Evolutionary conservation across 2,329 filamentous ascomycete genomes (phyloP).

Genomic region (Cercospora sp.): DNA sequence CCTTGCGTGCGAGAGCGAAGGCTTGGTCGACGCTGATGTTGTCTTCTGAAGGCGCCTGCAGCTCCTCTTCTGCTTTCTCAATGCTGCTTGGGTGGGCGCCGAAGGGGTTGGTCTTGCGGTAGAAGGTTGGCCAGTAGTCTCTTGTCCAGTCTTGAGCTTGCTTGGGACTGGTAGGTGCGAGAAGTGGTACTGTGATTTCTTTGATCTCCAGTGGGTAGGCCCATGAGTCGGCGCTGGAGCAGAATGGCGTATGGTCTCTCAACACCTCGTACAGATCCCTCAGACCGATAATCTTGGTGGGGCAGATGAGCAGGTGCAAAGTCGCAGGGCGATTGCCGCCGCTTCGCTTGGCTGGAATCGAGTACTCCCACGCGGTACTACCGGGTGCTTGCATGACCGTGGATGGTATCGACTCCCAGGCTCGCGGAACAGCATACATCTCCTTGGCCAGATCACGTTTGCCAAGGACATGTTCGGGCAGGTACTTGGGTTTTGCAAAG

Average conservation of each 20-base stretch:
- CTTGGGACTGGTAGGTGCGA: constrained; percentile 72
- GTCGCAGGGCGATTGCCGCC: constrained; percentile 40
- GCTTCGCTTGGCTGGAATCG: constrained; percentile 61
- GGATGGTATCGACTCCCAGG: constrained; percentile 35
- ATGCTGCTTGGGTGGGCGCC: constrained; percentile 79
- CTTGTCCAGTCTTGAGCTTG: constrained; percentile 74
- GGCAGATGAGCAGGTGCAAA: constrained; percentile 56
- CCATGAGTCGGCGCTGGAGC: constrained; percentile 40
- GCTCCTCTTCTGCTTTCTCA: constrained; percentile 66
- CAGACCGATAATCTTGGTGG: constrained; percentile 53
- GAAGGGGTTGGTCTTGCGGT: constrained; percentile 83
- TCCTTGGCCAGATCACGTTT: constrained; percentile 38
- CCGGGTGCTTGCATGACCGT: constrained; percentile 36
- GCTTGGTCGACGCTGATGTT: constrained; percentile 55
- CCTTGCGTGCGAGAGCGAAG: constrained; percentile 67
- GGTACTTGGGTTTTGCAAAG: constrained; percentile 63
- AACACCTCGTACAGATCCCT: constrained; percentile 54
- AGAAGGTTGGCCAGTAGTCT: constrained; percentile 81
- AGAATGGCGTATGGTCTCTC: constrained; percentile 44
- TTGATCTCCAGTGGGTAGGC: constrained; percentile 56
- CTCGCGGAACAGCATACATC: constrained; percentile 37
- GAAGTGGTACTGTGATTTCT: constrained; percentile 67
- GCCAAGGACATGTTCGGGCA: constrained; percentile 39
- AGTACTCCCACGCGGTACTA: constrained; percentile 52
- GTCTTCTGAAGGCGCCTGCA: constrained; percentile 47